phyloP scores from a whole-genome alignment of 1,139 yeast genomes.

The Pichia inconspicua region DNA sequence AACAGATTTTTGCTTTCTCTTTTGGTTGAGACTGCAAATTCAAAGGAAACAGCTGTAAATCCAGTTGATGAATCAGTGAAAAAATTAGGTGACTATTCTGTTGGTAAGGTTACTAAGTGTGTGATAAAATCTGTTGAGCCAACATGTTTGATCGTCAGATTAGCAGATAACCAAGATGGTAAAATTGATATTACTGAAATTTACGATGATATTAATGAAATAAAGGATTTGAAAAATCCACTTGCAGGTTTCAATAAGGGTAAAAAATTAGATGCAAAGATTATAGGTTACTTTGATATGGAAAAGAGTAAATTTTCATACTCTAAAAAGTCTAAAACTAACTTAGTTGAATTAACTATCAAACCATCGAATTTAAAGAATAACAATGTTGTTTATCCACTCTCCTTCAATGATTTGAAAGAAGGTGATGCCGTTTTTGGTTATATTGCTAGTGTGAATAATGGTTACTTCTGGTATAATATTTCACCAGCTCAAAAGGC shows the following conservation, averaged over 20 bases:
- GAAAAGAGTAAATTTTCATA: slow-evolving; percentile 65
- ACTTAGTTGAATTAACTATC: slow-evolving; percentile 60
- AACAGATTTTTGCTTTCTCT: slow-evolving; percentile 63
- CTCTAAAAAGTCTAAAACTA: slow-evolving; percentile 52
- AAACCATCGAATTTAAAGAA: slow-evolving; percentile 35
- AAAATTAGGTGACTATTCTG: slow-evolving; percentile 41
- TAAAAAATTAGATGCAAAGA: slow-evolving; percentile 50
- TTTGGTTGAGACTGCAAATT: slow-evolving; percentile 29
- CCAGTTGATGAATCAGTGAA: slow-evolving; percentile 54
- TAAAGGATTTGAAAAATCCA: slow-evolving; percentile 53
- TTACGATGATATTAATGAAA: slow-evolving; percentile 48
- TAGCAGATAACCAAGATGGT: slow-evolving; percentile 77
- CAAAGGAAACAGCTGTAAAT: slow-evolving; percentile 33
- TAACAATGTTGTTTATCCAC: slow-evolving; percentile 25
- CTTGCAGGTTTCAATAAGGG: slow-evolving; percentile 53
- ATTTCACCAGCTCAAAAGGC: slow-evolving; percentile 65
- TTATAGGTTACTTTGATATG: slow-evolving; percentile 74
- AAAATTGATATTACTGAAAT: slow-evolving; percentile 72
- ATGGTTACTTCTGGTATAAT: slow-evolving; percentile 55
- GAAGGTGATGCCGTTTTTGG: slow-evolving; percentile 40
- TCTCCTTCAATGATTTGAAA: slow-evolving; percentile 34
- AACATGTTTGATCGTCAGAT: slow-evolving; percentile 65
- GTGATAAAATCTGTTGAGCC: slow-evolving; percentile 50
- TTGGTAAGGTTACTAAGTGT: slow-evolving; percentile 60
- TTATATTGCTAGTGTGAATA: slow-evolving; percentile 40